Base-by-base conservation (phyloP, 345 rosid species). In the Salix suchowensis region DNA sequence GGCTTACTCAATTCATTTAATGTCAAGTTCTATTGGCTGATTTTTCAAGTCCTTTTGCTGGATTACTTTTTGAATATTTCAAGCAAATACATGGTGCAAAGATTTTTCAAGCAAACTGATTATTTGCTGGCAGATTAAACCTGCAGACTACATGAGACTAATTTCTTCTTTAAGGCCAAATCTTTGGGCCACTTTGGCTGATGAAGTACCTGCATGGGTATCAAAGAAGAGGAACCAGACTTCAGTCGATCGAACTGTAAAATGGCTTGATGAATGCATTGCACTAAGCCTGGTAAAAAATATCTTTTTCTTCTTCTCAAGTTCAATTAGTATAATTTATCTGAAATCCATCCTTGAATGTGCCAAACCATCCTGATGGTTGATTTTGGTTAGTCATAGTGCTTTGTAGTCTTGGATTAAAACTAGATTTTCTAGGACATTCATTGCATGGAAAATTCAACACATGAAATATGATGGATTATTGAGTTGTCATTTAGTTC, bases 251-350 rank as follows among this genome's bases (percentile, higher is more conserved):
- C 86, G 97, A 58, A 90, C 94, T 48, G 16, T 92, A 68, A 88
- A 82, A 68, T 92, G 97, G 97, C 90, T 92, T 26, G 94, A 92
- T 79, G 89, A 88, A 46, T 92, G 97, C 90, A 76, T 92, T 37
- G 79, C 83, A 1, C 55, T 76, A 74, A 82, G 76, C 83, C 88
- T 86, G 76, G 94, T 88, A 85, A 83, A 40, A 26, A 21, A n/a
- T n/a, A 50, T 37, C 24, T n/a, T 16, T 6, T 36, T 72, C 54
- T 80, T 32, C 24, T 28, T 32, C 54, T 48, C 64, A 12, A 48
- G n/a, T 12, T 32, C 21, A 58, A 68, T 74, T 68, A n/a, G 21
- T 70, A 40, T 61, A 15, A 14, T n/a, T 36, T 2, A 37, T 60
- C 36, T 73, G 39, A 42, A 42, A 77, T 23, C 65, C 13, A 37